These are phyloP conservation scores for Plectranthus barbatus DNA, from an alignment of 257 asterid genomes.

Conservation along the genomic window DNA sequence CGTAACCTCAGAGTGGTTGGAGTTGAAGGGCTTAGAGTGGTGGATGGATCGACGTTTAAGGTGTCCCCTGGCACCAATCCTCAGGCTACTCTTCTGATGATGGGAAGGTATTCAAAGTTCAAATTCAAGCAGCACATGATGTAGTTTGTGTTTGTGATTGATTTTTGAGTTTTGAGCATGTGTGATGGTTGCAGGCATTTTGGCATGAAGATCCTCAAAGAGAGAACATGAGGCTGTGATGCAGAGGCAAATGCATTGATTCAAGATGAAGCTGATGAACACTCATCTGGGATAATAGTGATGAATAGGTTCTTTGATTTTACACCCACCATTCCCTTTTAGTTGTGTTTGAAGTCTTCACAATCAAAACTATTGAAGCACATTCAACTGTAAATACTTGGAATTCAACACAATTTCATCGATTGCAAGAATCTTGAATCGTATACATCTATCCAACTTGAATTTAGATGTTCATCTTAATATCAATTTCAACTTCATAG, in stretches of 20 bases:
- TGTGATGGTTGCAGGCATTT: conserved; percentile 29
- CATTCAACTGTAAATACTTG: too few species aligned
- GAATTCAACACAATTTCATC: too few species aligned
- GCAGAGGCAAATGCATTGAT: conserved; percentile 4
- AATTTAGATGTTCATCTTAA: too few species aligned
- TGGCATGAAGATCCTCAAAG: conserved; percentile 53
- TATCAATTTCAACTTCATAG: too few species aligned
- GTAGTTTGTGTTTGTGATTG: not conserved
- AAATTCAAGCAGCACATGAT: too few species aligned
- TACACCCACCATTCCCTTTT: too few species aligned
- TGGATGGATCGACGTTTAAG: conserved; percentile 64
- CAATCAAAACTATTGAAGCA: too few species aligned
- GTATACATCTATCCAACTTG: too few species aligned
- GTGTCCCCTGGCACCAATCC: conserved; percentile 94
- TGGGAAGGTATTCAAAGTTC: conserved; percentile 63
- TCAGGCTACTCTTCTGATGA: conserved; percentile 86
- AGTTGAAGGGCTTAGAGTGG: conserved; percentile 49
- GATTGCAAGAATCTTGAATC: too few species aligned
- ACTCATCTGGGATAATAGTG: not conserved
- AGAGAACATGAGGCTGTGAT: conserved; percentile 32
- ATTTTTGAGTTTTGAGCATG: not conserved
- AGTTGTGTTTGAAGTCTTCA: too few species aligned
- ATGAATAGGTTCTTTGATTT: too few species aligned
- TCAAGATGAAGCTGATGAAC: too few species aligned
- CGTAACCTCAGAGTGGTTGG: conserved; percentile 50